Conservation (phyloP, 169 alveolate species). For the Eimeria zaria region DNA sequence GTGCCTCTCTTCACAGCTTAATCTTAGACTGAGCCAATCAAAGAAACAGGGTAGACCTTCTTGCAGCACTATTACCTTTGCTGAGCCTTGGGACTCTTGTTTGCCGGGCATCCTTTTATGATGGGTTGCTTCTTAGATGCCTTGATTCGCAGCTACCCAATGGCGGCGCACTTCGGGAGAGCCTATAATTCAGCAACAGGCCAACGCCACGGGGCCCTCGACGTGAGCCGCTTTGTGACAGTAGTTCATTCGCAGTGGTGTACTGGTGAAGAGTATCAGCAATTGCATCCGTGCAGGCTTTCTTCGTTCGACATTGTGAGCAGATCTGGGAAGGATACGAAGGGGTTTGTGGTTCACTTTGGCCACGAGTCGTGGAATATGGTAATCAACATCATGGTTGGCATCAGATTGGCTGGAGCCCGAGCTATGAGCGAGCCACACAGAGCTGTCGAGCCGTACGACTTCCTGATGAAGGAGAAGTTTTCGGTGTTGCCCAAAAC, state of each 20-base stretch:
- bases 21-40: background rate
- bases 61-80: background rate
- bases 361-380: slow-evolving; percentile 89
- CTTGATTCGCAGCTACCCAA: slow-evolving; percentile 56
- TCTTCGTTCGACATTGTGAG: background rate
- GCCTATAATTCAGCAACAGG: background rate
- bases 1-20: background rate
- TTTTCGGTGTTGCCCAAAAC: slow-evolving; percentile 85
- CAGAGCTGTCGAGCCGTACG: slow-evolving; percentile 85
- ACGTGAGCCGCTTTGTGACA: background rate
- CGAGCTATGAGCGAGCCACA: slow-evolving; percentile 81
- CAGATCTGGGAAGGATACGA: slow-evolving; percentile 58
- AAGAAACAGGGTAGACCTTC: background rate
- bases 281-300: background rate
- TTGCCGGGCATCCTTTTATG: background rate
- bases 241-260: background rate
- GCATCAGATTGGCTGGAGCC: slow-evolving; percentile 87
- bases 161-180: slow-evolving; percentile 50
- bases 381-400: slow-evolving; percentile 87
- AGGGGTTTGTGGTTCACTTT: slow-evolving; percentile 89
- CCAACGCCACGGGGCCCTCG: slow-evolving; percentile 22
- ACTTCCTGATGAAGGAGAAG: slow-evolving; percentile 87
- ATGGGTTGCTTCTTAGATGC: background rate
- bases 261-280: background rate
- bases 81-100: background rate